phyloP scores from a whole-genome alignment of 129 eudicot genomes.

The Lonicera japonica region DNA sequence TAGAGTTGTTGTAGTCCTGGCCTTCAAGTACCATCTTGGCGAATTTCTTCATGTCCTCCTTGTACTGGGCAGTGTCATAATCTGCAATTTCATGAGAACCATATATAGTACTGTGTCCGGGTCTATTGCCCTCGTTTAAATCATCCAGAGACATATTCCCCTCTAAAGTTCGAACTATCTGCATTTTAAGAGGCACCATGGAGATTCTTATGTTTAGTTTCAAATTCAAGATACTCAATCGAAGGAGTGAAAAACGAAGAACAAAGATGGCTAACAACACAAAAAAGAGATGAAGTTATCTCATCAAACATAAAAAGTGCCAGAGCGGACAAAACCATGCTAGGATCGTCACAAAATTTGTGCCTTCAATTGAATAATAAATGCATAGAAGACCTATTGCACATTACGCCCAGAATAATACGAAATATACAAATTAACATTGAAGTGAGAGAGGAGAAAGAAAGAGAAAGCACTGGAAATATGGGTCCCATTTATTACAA shows the following conservation, averaged over 20 bases:
- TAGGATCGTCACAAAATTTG: no score
- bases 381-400: no score
- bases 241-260: no score
- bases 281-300: no score
- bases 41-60: slow-evolving; percentile 56
- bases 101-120: slow-evolving; percentile 30
- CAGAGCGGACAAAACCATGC: no score
- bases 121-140: slow-evolving; percentile 35
- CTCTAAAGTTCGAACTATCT: slow-evolving; percentile 70
- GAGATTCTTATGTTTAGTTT: background rate
- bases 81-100: slow-evolving; percentile 62
- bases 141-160: slow-evolving; percentile 62
- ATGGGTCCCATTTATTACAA: no score
- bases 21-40: slow-evolving; percentile 62
- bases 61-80: slow-evolving; percentile 56
- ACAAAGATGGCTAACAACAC: no score
- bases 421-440: no score
- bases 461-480: no score
- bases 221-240: background rate
- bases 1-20: slow-evolving; percentile 31
- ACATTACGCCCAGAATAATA: no score
- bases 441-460: no score
- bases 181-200: slow-evolving; percentile 11
- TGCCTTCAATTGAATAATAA: no score
- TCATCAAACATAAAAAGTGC: background rate